A percentile compares a stretch with the other conserved stretches of the same genome.
phyloP scores from a whole-genome alignment of 108 stramenopile genomes.

The Bacterosira constricta region DNA sequence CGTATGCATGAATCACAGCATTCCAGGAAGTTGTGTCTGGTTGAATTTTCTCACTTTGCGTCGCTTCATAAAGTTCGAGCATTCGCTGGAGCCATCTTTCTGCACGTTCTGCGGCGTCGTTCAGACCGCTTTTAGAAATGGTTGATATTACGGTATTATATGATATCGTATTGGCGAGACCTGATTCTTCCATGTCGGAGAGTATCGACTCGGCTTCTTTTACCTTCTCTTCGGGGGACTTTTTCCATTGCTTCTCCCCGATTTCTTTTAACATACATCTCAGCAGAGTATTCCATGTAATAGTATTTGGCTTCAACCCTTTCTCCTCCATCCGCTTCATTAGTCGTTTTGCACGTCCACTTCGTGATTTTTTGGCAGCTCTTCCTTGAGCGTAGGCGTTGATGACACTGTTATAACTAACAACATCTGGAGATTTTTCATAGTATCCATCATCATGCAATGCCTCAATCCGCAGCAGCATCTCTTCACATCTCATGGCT shows the following conservation, averaged over 20 bases:
- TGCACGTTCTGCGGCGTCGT: conserved; percentile 49
- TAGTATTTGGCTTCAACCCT: conserved; percentile 24
- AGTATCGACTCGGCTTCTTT: conserved; percentile 30
- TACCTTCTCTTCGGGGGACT: conserved; percentile 11
- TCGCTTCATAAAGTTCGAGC: conserved; percentile 26
- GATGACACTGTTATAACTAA: conserved; percentile 44
- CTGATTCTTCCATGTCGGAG: conserved; percentile 26
- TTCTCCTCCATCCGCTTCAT: conserved; percentile 29
- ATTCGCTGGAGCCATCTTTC: conserved; percentile 59
- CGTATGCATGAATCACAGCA: conserved; percentile 58
- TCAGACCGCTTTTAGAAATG: conserved; percentile 39
- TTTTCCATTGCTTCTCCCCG: neutral
- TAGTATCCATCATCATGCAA: conserved; percentile 77
- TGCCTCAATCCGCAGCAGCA: conserved; percentile 66
- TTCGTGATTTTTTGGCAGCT: neutral
- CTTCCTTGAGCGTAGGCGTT: conserved; percentile 48
- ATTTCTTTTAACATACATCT: conserved; percentile 36
- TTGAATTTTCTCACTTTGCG: conserved; percentile 30
- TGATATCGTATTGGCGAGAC: conserved; percentile 30
- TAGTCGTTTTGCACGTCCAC: conserved; percentile 30
- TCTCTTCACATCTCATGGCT: conserved; percentile 63
- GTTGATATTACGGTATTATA: conserved; percentile 76
- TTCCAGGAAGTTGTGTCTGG: conserved; percentile 76
- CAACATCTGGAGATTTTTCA: conserved; percentile 54
- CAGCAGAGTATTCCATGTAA: conserved; percentile 38